Conservation (phyloP, 176 grass and related monocot species). For the Raddia distichophylla region DNA sequence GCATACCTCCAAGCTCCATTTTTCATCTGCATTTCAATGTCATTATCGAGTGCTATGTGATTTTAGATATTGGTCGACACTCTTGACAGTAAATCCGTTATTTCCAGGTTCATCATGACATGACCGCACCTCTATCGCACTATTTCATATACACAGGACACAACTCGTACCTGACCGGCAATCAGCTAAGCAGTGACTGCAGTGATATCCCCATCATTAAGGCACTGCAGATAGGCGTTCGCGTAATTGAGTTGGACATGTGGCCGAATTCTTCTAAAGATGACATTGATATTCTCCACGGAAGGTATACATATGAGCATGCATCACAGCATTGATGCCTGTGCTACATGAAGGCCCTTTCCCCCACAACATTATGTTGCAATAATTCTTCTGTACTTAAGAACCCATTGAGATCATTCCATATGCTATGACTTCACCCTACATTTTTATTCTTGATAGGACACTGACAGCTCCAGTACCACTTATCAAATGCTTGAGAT, state of each 20-base stretch:
- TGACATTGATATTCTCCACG: conserved; percentile 91
- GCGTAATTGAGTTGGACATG: conserved; percentile 96
- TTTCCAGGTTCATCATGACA: conserved; percentile 87
- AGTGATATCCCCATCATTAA: conserved; percentile 95
- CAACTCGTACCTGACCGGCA: conserved; percentile 94
- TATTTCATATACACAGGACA: conserved; percentile 98
- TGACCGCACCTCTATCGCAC: conserved; percentile 84
- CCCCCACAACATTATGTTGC: not conserved
- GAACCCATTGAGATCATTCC: not conserved
- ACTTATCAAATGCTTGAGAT: conserved; percentile 85
- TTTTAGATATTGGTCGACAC: conserved; percentile 18
- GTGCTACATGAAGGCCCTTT: not conserved
- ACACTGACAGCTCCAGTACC: conserved; percentile 91
- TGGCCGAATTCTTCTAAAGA: conserved; percentile 98
- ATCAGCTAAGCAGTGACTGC: conserved; percentile 98
- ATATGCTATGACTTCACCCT: conserved; percentile 32
- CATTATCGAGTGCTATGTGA: not conserved
- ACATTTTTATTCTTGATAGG: conserved; percentile 54
- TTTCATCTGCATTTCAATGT: conserved; percentile 12
- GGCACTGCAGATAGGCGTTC: conserved; percentile 84
- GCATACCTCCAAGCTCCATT: conserved; percentile 9
- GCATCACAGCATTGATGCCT: not conserved
- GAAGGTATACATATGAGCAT: conserved; percentile 59
- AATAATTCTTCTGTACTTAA: conserved; percentile 6
- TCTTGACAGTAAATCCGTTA: conserved; percentile 32